Evolutionary conservation across 1,284 basidiomycete species (phyloP), one percentile per base, ranked within the genome.

Genomic region (Hemileia vastatrix): DNA sequence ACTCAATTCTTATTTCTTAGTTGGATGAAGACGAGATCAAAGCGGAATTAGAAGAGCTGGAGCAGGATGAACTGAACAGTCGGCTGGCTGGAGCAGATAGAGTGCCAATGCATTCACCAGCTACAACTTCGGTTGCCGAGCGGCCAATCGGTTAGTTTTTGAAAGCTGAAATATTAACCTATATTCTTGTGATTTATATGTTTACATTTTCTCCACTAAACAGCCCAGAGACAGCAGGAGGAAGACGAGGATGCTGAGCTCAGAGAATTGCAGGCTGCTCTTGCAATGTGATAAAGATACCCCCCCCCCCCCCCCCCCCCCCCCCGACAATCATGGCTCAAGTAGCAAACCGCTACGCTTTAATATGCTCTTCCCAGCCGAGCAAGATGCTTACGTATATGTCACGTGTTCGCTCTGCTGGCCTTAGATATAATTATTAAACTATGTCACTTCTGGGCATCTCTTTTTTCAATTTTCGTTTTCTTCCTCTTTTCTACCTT

Each of bases 231-330:
- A 63, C 77, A 76, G 69, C 76, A 76, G 71, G 90, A 94, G 74
- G 89, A 88, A 76, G 90, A 95, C 80, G 93, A 97, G 77, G 94
- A 93, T 69, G 86, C 83, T 50, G 87, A 97, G 78, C 84, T 99
- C 73, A 84, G 83, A 76, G 85, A 90, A 76, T 80, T 99, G 70
- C 94, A 97, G 79, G 93, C 91, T 18, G 86, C 86, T 64, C 78
- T 95, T 72, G 87, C 91, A 43, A 90, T 93, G 87, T 93, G 23
- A 61, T 27, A n/a, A n/a, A n/a, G n/a, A n/a, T n/a, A n/a, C n/a
- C n/a, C n/a, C n/a, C n/a, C n/a, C n/a, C n/a, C n/a, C n/a, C n/a
- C n/a, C n/a, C n/a, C n/a, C n/a, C n/a, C n/a, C n/a, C n/a, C n/a
- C n/a, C n/a, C n/a, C n/a, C n/a, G n/a, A n/a, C n/a, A n/a, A n/a